Conservation (phyloP, 2,329 filamentous ascomycete species). For the Penicillium sp. region DNA sequence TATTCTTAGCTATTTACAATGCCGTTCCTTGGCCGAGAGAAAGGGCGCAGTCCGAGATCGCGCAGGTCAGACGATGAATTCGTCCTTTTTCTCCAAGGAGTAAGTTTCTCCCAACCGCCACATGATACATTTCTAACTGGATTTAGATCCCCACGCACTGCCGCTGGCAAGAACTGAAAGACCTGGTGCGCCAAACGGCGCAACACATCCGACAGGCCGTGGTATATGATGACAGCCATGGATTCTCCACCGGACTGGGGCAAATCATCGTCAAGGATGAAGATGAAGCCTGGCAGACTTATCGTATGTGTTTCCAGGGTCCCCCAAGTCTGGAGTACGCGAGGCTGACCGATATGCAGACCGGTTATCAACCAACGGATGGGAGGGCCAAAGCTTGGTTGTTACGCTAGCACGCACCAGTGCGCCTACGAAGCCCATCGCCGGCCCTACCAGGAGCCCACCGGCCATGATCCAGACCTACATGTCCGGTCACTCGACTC, state of each 20-base stretch:
- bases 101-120: conserved; percentile 22
- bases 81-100: conserved; percentile 46
- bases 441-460: conserved; percentile 43
- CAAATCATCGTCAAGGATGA: conserved; percentile 48
- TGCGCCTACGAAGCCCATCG: conserved; percentile 42
- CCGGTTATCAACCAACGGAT: conserved; percentile 42
- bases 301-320: conserved; percentile 33
- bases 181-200: conserved; percentile 46
- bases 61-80: conserved; percentile 44
- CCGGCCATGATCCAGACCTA: conserved; percentile 29
- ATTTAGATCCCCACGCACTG: conserved; percentile 43
- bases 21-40: conserved; percentile 34
- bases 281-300: conserved; percentile 46
- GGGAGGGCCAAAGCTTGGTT: conserved; percentile 45
- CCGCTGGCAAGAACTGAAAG: conserved; percentile 47
- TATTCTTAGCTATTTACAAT: conserved; percentile 18
- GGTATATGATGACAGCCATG: conserved; percentile 45
- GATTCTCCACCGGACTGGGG: conserved; percentile 43
- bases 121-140: conserved; percentile 5
- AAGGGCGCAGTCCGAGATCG: conserved; percentile 29
- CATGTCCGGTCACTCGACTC: conserved; percentile 33
- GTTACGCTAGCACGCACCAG: conserved; percentile 43
- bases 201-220: conserved; percentile 46
- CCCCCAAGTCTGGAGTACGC: background rate
- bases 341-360: conserved; percentile 32